Base-by-base conservation (phyloP, 2,329 filamentous ascomycete species). In the Apiospora hydei region DNA sequence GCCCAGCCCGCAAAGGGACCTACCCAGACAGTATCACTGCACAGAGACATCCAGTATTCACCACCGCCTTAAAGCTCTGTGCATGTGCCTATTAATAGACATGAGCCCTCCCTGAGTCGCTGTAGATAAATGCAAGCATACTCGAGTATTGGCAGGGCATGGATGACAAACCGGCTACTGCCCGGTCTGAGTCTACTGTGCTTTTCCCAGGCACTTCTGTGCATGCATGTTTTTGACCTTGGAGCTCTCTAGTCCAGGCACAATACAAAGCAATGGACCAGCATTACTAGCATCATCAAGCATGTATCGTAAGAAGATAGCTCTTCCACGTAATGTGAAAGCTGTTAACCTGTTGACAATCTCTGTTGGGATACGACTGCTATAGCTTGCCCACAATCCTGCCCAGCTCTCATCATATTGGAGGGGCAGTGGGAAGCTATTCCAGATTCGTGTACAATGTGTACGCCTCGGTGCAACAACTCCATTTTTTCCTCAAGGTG, bases 351-450 rank as follows among this genome's bases (percentile, higher is more conserved):
- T 73, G 71, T 72, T 68, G 43, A 18, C 49, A 53, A 66, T 41
- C 67, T 64, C 47, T 67, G 43, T 38, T 26, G 21, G 64, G 46
- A 67, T 70, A 71, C 44, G 30, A n/a, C 47, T 69, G 46, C 34
- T 16, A 34, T 67, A 26, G 69, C 61, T 53, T 70, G 68, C 70
- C 72, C 69, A 73, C 71, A 70, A 66, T 74, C 53, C 69, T 72
- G 73, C 73, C 74, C 73, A 71, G 74, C 73, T 75, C 72, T 68
- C 46, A 30, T 53, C 26, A 14, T 34, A 57, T 30, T 70, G 70
- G 73, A 75, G 71, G 72, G 71, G 69, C 72, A 71, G 70, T 75
- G 72, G 74, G 73, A 34, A 69, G 30, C 57, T 18, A 72, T 34
- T 26, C 43, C 47, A 72, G 61, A 49, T 26, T 34, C 51, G 69